phyloP scores from a whole-genome alignment of 805 yeast species.

The Dipodascus geniculatus region DNA sequence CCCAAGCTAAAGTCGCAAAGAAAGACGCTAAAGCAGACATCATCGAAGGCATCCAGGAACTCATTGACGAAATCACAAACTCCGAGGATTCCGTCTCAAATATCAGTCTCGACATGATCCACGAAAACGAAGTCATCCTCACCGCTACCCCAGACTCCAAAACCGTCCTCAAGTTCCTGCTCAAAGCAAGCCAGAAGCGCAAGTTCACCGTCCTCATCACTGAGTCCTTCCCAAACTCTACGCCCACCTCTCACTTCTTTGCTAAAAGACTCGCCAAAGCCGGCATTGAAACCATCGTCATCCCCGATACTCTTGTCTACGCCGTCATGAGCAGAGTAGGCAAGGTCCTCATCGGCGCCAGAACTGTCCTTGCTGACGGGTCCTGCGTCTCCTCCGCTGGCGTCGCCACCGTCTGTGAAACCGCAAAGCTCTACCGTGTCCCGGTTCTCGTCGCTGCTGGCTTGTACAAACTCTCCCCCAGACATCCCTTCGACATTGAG shows the following conservation, averaged over 20 bases:
- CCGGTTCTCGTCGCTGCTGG: constrained; percentile 96
- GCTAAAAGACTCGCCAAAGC: constrained; percentile 72
- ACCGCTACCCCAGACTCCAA: constrained; percentile 94
- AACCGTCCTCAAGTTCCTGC: constrained; percentile 76
- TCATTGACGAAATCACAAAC: constrained; percentile 81
- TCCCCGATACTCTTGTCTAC: constrained; percentile 86
- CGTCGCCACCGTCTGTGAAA: constrained; percentile 84
- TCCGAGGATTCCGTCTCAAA: constrained; percentile 85
- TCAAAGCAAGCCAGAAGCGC: constrained; percentile 81
- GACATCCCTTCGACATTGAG: constrained; percentile 82
- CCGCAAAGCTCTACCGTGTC: constrained; percentile 91
- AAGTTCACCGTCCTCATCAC: constrained; percentile 81
- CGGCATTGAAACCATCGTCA: constrained; percentile 78
- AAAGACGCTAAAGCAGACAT: constrained; percentile 70
- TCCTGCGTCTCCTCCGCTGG: constrained; percentile 87
- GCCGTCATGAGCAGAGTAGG: constrained; percentile 98
- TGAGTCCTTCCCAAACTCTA: constrained; percentile 84
- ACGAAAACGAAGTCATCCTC: constrained; percentile 57
- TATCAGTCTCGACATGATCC: constrained; percentile 87
- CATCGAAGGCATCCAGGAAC: constrained; percentile 84
- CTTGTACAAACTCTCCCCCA: constrained; percentile 80
- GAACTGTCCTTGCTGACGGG: constrained; percentile 91
- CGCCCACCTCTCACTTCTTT: constrained; percentile 63
- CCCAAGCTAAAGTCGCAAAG: constrained; percentile 9
- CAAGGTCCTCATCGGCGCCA: constrained; percentile 86